Evolutionary conservation across 2,329 filamentous ascomycete genomes (phyloP), one percentile per base, ranked within the genome.

Genomic region (Penicillium paneum): DNA sequence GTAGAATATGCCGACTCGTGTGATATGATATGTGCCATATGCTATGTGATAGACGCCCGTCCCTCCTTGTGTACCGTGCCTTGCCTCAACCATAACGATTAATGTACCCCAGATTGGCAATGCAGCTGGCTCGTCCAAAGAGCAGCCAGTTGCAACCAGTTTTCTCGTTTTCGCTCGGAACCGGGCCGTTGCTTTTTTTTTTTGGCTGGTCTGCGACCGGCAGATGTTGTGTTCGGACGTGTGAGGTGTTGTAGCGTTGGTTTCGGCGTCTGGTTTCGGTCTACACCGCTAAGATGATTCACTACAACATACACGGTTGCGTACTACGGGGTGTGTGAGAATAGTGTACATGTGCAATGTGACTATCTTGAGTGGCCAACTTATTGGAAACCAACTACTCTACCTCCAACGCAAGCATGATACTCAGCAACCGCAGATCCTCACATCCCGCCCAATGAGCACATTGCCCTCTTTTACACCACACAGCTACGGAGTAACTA

Each of bases 71-170:
- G 40, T 52, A 15, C 45, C 39, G 46, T 54, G 52, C 52, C 43
- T 40, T 52, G 17, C 34, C 40, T 31, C 41, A 28, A 5, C 17
- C 39, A 38, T 12, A 38, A 21, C 40, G 40, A 52, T 38, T 38
- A 29, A 51, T 62, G 59, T 54, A 64, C 61, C 61, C 61, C 61
- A 64, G 54, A 56, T 61, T 59, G 52, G 34, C 59, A 58, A 57
- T 61, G 60, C 57, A 56, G 50, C 44, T 48, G 36, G 44, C 43
- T 43, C 21, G 8, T 46, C 48, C 29, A 52, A 45, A 51, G 24
- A 41, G 19, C 34, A 48, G 29, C 13, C 15, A 21, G 13, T 39
- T 45, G 19, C 34, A 48, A 39, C 13, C 15, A 21, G 13, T 39
- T 45, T 32, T 28, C 36, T 53, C 19, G n/a, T 54, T 44, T 34